phyloP scores from a whole-genome alignment of 768 basidiomycete genomes.

The Leccinum subgranulosum region DNA sequence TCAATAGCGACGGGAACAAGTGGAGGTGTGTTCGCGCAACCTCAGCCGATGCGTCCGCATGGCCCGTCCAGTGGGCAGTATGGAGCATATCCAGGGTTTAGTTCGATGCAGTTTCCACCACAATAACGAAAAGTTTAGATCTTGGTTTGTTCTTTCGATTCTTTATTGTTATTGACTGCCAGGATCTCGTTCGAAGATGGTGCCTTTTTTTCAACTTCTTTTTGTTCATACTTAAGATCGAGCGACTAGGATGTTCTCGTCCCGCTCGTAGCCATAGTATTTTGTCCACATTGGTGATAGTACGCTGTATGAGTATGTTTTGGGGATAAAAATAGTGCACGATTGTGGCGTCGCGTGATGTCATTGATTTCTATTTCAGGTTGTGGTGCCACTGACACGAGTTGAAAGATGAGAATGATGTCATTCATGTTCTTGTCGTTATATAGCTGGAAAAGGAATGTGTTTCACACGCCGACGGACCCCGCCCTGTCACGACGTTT shows the following conservation, averaged over 20 bases:
- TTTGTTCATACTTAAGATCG: not conserved
- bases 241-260: not conserved
- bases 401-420: not conserved
- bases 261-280: not conserved
- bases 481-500: too few relatives aligned
- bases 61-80: constrained; percentile 16
- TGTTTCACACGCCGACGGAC: too few relatives aligned
- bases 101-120: constrained; percentile 24
- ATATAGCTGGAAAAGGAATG: too few relatives aligned
- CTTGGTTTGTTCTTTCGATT: not conserved
- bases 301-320: constrained; percentile 32
- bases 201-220: not conserved
- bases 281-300: not conserved
- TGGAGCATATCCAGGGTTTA: constrained; percentile 17
- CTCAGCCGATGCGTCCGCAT: constrained; percentile 22
- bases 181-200: not conserved
- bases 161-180: constrained; percentile 25
- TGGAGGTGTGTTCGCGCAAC: constrained; percentile 20
- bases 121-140: not conserved
- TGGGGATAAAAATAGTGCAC: not conserved
- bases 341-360: not conserved
- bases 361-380: not conserved
- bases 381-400: not conserved
- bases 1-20: constrained; percentile 8
- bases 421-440: not conserved